Evolutionary conservation across 2,329 filamentous ascomycete species (phyloP).

Genomic region (Pseudogymnoascus sp.): DNA sequence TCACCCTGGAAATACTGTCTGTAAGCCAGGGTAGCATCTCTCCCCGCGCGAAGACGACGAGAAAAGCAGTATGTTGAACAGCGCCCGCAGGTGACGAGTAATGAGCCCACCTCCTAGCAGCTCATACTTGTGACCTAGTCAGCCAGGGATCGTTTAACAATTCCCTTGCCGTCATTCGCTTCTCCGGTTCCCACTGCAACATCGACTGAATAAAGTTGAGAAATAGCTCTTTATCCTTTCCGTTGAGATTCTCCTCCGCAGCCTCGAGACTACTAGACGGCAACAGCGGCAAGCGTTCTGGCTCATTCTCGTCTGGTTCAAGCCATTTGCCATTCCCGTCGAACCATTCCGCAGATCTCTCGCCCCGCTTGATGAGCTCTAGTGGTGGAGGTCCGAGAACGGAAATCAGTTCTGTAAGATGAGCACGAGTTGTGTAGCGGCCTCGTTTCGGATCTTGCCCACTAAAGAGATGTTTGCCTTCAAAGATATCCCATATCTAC

Average conservation of each 20-base stretch:
- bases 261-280: constrained; percentile 16
- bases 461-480: constrained; percentile 17
- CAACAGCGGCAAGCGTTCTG: constrained; percentile 16
- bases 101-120: not conserved
- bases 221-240: constrained; percentile 17
- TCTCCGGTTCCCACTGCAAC: constrained; percentile 19
- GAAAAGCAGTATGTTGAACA: not conserved
- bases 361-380: not conserved
- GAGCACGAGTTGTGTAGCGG: constrained; percentile 16
- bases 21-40: not conserved
- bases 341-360: constrained; percentile 14
- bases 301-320: constrained; percentile 14
- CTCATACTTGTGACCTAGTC: constrained; percentile 13
- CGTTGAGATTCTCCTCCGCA: constrained; percentile 15
- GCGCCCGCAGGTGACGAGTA: not conserved
- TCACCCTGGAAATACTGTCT: too few relatives aligned
- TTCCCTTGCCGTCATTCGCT: constrained; percentile 16
- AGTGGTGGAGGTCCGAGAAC: constrained; percentile 11
- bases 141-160: constrained; percentile 18
- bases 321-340: constrained; percentile 16
- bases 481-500: constrained; percentile 19
- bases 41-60: not conserved
- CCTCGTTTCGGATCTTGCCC: constrained; percentile 14
- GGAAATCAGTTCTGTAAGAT: constrained; percentile 19
- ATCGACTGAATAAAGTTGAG: constrained; percentile 17